Evolutionary conservation across 768 basidiomycete genomes (phyloP).

Genomic region (Chalciporus pseudorubinellus): DNA sequence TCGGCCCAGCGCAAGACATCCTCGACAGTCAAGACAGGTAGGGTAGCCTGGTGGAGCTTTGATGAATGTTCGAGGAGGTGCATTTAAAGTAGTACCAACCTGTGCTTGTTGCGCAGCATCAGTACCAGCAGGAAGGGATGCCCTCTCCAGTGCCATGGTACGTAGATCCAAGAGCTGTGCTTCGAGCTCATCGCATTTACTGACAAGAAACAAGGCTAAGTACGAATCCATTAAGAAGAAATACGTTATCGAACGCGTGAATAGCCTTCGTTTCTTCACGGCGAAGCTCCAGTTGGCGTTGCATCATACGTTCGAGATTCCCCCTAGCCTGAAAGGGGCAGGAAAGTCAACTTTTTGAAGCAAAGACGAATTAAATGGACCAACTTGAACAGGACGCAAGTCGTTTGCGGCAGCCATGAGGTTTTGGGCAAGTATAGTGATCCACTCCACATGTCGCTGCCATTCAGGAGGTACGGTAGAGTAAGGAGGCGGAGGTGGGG

Average conservation of each 20-base stretch:
- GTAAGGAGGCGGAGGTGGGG: constrained; percentile 55
- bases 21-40: constrained; percentile 19
- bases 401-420: constrained; percentile 90
- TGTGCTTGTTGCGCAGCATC: constrained; percentile 9
- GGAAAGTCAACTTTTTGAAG: constrained; percentile 1
- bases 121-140: neutral
- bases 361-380: constrained; percentile 11
- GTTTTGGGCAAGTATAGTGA: constrained; percentile 77
- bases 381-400: constrained; percentile 81
- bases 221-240: neutral
- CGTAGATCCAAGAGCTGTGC: constrained; percentile 59
- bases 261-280: constrained; percentile 67
- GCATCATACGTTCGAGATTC: constrained; percentile 81
- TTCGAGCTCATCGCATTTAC: constrained; percentile 73
- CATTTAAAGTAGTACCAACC: constrained; percentile 10
- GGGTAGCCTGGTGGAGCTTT: constrained; percentile 8
- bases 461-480: constrained; percentile 58
- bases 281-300: constrained; percentile 70
- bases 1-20: constrained; percentile 63
- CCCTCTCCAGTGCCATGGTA: constrained; percentile 15
- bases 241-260: constrained; percentile 53
- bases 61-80: neutral
- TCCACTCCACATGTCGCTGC: constrained; percentile 77
- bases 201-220: constrained; percentile 30
- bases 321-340: constrained; percentile 59